Conservation (phyloP, 1,284 basidiomycete species). For the Pseudozyma sp. region DNA sequence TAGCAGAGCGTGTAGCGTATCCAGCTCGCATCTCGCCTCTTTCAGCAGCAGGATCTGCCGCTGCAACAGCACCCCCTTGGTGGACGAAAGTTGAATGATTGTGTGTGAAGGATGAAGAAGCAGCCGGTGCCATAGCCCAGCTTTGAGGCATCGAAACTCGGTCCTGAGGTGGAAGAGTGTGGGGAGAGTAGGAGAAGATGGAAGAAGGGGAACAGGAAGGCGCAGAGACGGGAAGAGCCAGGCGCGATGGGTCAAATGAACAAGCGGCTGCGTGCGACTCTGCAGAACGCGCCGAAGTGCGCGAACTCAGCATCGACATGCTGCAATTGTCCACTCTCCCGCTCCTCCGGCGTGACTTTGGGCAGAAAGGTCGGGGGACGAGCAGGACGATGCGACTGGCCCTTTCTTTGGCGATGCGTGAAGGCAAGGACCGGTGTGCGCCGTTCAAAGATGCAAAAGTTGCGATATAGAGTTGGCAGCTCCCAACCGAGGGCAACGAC, state of each 20-base stretch:
- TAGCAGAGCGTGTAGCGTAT: conserved; percentile 23
- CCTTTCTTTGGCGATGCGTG: neutral
- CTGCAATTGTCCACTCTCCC: neutral
- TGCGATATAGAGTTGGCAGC: conserved; percentile 1
- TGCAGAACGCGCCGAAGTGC: conserved; percentile 17
- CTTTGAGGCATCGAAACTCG: conserved; percentile 3
- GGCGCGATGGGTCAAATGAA: conserved; percentile 22
- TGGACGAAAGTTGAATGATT: conserved; percentile 4
- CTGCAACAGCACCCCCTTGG: conserved; percentile 2
- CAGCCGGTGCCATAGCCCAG: conserved; percentile 5
- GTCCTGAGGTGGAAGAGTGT: conserved; percentile 7
- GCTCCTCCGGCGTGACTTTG: conserved; percentile 4
- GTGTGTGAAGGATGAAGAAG: conserved; percentile 4
- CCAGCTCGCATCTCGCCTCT: conserved; percentile 10
- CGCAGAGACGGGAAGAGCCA: conserved; percentile 1
- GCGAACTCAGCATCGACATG: conserved; percentile 33
- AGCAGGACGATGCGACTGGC: neutral
- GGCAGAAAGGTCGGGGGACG: neutral
- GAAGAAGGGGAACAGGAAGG: conserved; percentile 6
- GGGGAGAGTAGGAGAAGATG: conserved; percentile 5
- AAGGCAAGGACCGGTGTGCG: neutral
- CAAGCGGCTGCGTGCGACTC: conserved; percentile 12
- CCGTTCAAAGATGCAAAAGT: neutral
- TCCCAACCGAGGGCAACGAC: neutral
- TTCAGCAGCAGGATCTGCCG: neutral